Percentiles rank a stretch among this genome's conserved stretches.
Conservation (phyloP, 108 stramenopile species). For the Nannochloropsis gaditana region DNA sequence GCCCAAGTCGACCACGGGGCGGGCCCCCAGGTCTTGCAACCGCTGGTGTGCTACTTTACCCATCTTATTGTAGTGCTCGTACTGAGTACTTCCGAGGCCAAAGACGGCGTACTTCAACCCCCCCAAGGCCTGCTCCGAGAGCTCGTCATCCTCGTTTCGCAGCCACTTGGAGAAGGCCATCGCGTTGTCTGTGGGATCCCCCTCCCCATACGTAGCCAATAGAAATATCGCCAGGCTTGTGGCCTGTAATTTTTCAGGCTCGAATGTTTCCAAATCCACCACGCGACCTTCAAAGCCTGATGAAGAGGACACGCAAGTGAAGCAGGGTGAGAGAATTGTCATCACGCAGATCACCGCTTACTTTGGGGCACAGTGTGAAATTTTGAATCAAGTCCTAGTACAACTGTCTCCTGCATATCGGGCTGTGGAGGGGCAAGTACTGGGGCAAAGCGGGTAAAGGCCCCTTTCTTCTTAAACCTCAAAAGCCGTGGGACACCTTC, state of each 20-base stretch:
- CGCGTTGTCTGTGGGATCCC: constrained; percentile 98
- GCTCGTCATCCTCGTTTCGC: constrained; percentile 55
- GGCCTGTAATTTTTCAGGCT: constrained; percentile 53
- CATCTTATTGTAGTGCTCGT: constrained; percentile 95
- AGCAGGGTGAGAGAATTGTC: too few species aligned
- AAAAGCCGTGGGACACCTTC: too few species aligned
- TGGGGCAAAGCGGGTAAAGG: too few species aligned
- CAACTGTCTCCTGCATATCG: too few species aligned
- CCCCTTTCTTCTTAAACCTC: too few species aligned
- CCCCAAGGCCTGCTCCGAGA: constrained; percentile 35
- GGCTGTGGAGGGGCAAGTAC: too few species aligned
- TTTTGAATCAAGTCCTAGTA: too few species aligned
- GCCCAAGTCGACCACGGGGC: constrained; percentile 63
- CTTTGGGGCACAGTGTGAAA: too few species aligned
- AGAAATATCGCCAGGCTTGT: constrained; percentile 62
- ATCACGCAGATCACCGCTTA: too few species aligned
- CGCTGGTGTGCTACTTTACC: constrained; percentile 72
- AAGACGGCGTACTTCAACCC: constrained; percentile 79
- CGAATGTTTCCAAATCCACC: constrained; percentile 79
- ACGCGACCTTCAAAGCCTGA: constrained; percentile 69
- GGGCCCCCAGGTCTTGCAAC: constrained; percentile 66
- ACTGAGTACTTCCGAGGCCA: constrained; percentile 94
- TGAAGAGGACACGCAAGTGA: too few species aligned
- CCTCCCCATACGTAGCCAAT: constrained; percentile 97
- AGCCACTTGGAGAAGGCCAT: constrained; percentile 64